A percentile compares a stretch with the other conserved stretches of the same genome.
Conservation (phyloP, 2,329 filamentous ascomycete species). For the Fusarium algeriense region DNA sequence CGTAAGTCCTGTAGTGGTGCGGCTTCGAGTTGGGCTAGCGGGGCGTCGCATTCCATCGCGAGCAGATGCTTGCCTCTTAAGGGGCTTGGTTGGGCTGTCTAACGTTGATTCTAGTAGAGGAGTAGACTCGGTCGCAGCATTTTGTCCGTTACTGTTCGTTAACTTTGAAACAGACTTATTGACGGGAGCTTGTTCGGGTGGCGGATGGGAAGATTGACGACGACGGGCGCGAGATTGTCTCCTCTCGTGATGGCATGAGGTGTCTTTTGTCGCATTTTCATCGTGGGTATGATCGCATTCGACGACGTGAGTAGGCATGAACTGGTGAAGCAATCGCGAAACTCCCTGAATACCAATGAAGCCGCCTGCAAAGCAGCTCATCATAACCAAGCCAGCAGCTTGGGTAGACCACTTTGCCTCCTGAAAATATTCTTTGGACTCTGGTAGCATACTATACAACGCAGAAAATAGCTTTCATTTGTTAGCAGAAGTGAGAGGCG, state of each 20-base stretch:
- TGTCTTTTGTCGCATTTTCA: constrained; percentile 58
- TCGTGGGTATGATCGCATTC: constrained; percentile 82
- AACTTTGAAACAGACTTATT: constrained; percentile 37
- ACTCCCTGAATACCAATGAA: constrained; percentile 81
- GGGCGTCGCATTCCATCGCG: constrained; percentile 50
- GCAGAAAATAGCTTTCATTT: constrained; percentile 83
- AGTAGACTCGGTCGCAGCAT: constrained; percentile 58
- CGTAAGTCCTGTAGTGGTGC: constrained; percentile 46
- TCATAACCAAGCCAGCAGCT: constrained; percentile 75
- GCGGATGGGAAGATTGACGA: constrained; percentile 46
- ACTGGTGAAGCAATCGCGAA: constrained; percentile 78
- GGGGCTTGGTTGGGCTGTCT: constrained; percentile 43
- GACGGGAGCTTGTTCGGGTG: constrained; percentile 39
- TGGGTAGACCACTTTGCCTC: constrained; percentile 75
- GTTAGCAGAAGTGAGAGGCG: constrained; percentile 18
- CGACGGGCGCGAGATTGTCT: constrained; percentile 51
- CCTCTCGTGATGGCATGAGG: constrained; percentile 43
- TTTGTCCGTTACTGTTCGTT: constrained; percentile 39
- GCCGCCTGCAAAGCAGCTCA: constrained; percentile 76
- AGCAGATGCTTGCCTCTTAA: constrained; percentile 48
- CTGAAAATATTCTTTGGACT: constrained; percentile 81
- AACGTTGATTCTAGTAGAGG: constrained; percentile 58
- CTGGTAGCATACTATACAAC: constrained; percentile 92
- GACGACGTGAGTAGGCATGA: constrained; percentile 82
- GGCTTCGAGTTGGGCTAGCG: constrained; percentile 45